Base-by-base conservation (phyloP, 441 rosid genomes). In the Corymbia citriodora region DNA sequence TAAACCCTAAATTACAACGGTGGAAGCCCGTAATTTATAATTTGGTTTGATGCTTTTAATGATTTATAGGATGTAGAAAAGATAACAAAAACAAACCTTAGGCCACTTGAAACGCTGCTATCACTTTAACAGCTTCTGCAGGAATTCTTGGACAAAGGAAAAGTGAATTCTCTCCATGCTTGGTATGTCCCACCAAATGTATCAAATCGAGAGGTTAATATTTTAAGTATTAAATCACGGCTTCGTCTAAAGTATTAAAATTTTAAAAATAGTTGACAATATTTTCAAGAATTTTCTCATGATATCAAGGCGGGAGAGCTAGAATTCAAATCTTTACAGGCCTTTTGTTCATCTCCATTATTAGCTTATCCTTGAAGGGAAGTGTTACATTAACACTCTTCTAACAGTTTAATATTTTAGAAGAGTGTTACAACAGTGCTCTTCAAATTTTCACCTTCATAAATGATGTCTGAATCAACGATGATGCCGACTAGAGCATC, bases 291-390 rank as follows among this genome's bases (percentile, higher is more conserved):
- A 54, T 18, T 31, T 21, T 63, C 21, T 68, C 19, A 9, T 68
- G 3, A 11, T 70, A 31, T 70, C 3, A 2, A 0, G 3, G 4
- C 25, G 40, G 8, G 27, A 45, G 11, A 23, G 23, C 2, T 9
- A 4, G 3, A 31, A 7, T 31, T 31, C 19, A 68, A n/a, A 68
- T 68, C 23, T 31, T 65, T 68, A 10, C 21, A 9, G 31, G 17
- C 13, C 79, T 31, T 12, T 31, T 33, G 4, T 31, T 18, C 7
- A 4, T 23, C 27, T 79, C 2, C 21, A 3, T 40, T 23, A 7
- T 45, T 21, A 11, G 17, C 85, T 40, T 40, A 21, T 3, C 16
- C 9, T 12, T 12, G 10, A 40, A 21, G 7, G 50, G 27, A 10
- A 45, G 15, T 7, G n/a, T 79, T 79, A 23, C 12, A 40, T 7